Base-by-base conservation (phyloP, 345 rosid species). In the Laguncularia racemosa region DNA sequence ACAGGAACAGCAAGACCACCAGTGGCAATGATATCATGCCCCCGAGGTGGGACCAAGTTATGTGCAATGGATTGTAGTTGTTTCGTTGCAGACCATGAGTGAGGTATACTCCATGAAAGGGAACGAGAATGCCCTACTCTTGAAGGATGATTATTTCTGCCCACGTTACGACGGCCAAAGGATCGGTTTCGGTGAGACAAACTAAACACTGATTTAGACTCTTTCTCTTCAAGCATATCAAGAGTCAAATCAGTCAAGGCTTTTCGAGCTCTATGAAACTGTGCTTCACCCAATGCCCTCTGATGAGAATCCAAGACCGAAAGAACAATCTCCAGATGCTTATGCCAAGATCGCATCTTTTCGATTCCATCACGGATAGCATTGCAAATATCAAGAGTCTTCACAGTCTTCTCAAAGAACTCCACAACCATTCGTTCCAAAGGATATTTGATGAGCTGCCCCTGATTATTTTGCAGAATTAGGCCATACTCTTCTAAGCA, bases 31-130 rank as follows among this genome's bases (percentile, higher is more conserved):
- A 73, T 67, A 12, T 73, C 78, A 53, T 57, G 59, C 19, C 48
- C 68, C 20, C 76, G 65, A 46, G 75, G 81, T 0, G 68, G 71
- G 17, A 44, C 45, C 53, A 69, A 67, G 52, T 50, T 66, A 60
- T 58, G 69, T 14, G 70, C 62, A 33, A 73, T 70, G 1, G 73
- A 58, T 44, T 70, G 78, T 55, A 77, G 71, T 57, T 77, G 81
- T 65, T 58, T 70, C 3, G 73, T 54, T 16, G 81, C 81, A 48
- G 81, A 77, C 78, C 78, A 73, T 13, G 78, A 73, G 16, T 56
- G 66, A 17, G 81, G 65, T 16, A 77, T 75, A 53, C 78, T 73
- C 81, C 78, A 73, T 0, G 81, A 73, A 38, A 73, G 81, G 26
- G 78, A 73, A 38, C 78, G 72, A 20, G 73, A 67, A 56, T 72